Percentiles rank a stretch among this genome's conserved stretches.
These are phyloP conservation scores for Gentiana dahurica DNA, from an alignment of 257 asterid species.

Conservation along the genomic window DNA sequence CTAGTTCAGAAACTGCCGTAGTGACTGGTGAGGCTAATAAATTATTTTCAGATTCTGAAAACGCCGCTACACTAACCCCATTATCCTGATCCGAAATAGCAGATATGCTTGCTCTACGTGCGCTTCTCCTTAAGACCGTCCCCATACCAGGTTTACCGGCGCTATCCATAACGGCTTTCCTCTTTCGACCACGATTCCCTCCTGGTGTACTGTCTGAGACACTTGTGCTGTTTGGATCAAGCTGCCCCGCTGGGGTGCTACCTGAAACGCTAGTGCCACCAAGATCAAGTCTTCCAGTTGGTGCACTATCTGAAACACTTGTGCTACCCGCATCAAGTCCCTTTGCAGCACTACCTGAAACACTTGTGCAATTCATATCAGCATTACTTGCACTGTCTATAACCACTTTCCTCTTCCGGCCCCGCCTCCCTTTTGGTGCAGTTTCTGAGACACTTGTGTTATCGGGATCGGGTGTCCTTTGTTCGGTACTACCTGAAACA, in stretches of 20 bases:
- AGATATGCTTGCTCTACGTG: constrained; percentile 55
- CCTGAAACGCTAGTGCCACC: too few species aligned
- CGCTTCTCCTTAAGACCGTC: constrained; percentile 81
- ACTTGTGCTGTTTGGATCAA: too few species aligned
- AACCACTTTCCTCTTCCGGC: constrained; percentile 46
- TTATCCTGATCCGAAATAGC: constrained; percentile 30
- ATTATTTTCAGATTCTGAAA: constrained; percentile 22
- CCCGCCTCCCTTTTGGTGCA: constrained; percentile 31
- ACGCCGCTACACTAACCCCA: constrained; percentile 19
- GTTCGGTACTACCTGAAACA: too few species aligned
- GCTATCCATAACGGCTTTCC: constrained; percentile 19
- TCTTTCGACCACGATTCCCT: constrained; percentile 55
- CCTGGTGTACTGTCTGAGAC: constrained; percentile 1
- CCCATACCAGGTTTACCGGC: constrained; percentile 28
- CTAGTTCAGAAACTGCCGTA: constrained; percentile 43
- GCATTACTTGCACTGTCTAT: constrained; percentile 14
- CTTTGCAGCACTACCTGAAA: too few species aligned
- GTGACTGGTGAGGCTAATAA: constrained; percentile 46
- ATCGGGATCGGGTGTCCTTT: not conserved
- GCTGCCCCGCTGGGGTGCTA: not conserved
- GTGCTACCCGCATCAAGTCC: too few species aligned
- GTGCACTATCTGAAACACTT: too few species aligned
- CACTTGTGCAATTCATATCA: too few species aligned
- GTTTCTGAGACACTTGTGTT: too few species aligned
- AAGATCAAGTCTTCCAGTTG: too few species aligned